These are phyloP conservation scores for Blastobotrys proliferans DNA, from an alignment of 1,139 yeast genomes.

Conservation along the genomic window DNA sequence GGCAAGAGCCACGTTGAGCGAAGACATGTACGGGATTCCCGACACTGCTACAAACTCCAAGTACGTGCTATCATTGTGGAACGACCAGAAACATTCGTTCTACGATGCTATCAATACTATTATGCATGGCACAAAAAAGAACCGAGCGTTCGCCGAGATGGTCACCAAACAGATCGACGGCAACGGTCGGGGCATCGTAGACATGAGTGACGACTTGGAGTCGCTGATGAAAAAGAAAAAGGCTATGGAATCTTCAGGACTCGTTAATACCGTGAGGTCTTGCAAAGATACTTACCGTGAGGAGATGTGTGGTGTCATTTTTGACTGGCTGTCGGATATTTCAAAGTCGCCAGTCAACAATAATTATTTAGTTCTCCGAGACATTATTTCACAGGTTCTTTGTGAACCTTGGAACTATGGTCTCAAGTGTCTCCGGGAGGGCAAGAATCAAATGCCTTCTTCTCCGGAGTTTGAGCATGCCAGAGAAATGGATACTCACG, in stretches of 20 bases:
- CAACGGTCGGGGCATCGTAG: slow-evolving; percentile 66
- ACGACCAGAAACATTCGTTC: slow-evolving; percentile 74
- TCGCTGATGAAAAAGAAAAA: slow-evolving; percentile 52
- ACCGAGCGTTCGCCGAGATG: slow-evolving; percentile 67
- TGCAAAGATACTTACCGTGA: slow-evolving; percentile 72
- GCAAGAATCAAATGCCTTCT: background rate
- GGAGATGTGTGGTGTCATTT: slow-evolving; percentile 72
- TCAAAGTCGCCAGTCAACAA: slow-evolving; percentile 54
- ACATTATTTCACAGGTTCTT: slow-evolving; percentile 53
- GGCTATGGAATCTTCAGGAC: slow-evolving; percentile 54
- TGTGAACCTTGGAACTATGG: slow-evolving; percentile 50
- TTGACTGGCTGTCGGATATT: slow-evolving; percentile 61
- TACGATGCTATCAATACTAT: slow-evolving; percentile 70
- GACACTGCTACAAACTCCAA: slow-evolving; percentile 44
- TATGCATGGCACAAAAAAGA: slow-evolving; percentile 59
- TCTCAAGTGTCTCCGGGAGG: slow-evolving; percentile 1
- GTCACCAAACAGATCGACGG: slow-evolving; percentile 60
- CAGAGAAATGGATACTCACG: slow-evolving; percentile 16
- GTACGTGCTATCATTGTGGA: slow-evolving; percentile 62
- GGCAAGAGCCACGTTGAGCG: slow-evolving; percentile 36
- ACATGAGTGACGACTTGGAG: slow-evolving; percentile 50
- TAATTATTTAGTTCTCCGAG: slow-evolving; percentile 46
- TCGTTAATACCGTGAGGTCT: slow-evolving; percentile 63
- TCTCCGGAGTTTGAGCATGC: slow-evolving; percentile 12
- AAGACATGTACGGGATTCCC: slow-evolving; percentile 39